Base-by-base conservation (phyloP, 164 flowering plant genomes). In the Santalum album region DNA sequence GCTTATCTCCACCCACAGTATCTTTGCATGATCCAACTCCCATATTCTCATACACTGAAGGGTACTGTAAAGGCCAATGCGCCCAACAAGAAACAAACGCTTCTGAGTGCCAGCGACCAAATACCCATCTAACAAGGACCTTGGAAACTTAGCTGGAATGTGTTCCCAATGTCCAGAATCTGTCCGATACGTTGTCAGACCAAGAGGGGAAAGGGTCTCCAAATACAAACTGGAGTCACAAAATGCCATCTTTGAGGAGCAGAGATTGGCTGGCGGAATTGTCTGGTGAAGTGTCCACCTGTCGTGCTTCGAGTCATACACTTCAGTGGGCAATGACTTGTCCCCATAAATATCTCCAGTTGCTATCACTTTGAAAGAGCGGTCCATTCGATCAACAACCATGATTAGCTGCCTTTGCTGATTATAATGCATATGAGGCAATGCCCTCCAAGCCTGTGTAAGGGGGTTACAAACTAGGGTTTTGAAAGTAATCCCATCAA, bases 171-270 rank as follows among this genome's bases (percentile, higher is more conserved):
- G 63, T 14, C 95, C 86, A 0, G 78, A 68, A 55, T 86, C 95
- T 12, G 86, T 53, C 17, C 72, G 67, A 65, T 84, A 88, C 89
- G 86, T 80, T 90, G 88, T 88, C 69, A 91, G 59, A 43, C 98
- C 98, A 56, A 84, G 90, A 0, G 95, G 96, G 2, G 98, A 91
- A 55, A 91, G 90, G 21, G 90, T 81, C 69, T 90, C 98, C 43
- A 87, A 48, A 64, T 90, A 90, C 67, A 87, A 57, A 52, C 79
- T 77, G 20, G 96, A 91, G 58, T 86, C 92, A 59, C 92, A 91
- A 64, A 77, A 81, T 7, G 96, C 96, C 92, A 88, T 86, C 72
- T 91, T 91, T 19, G 95, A 91, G 24, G 98, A 91, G 69, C 95
- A 84, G 20, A 91, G 82, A 68, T 86, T 88, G 53, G 82, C 95